phyloP scores from a whole-genome alignment of 2,329 filamentous ascomycete species.

The Colletotrichum cordylinicola region DNA sequence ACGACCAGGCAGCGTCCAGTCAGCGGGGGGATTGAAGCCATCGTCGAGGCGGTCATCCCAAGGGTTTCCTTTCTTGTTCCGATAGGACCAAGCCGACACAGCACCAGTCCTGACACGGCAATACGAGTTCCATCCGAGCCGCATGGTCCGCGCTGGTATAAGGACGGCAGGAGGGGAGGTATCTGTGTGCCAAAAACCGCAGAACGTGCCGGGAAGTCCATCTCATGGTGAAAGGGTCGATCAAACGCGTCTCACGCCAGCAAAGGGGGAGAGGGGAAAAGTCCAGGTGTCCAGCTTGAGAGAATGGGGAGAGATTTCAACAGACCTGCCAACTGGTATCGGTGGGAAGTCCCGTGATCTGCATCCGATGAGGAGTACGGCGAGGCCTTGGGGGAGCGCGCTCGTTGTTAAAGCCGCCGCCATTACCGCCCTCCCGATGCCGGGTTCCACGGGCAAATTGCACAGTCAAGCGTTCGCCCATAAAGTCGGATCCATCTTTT shows the following conservation, averaged over 20 bases:
- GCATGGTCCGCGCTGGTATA: neutral
- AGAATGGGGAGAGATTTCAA: constrained; percentile 64
- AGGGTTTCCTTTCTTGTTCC: constrained; percentile 12
- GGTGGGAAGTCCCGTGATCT: constrained; percentile 93
- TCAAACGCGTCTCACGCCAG: constrained; percentile 17
- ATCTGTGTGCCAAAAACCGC: neutral
- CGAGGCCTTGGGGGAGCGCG: constrained; percentile 76
- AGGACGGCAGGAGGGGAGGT: neutral
- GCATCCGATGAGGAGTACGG: constrained; percentile 95
- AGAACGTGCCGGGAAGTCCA: constrained; percentile 2
- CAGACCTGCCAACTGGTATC: constrained; percentile 99
- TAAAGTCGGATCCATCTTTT: constrained; percentile 95
- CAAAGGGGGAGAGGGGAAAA: constrained; percentile 22
- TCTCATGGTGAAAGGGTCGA: neutral
- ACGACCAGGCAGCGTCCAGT: neutral
- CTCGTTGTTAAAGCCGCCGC: constrained; percentile 53
- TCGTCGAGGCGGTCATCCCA: constrained; percentile 10
- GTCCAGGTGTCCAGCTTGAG: constrained; percentile 53
- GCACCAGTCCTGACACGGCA: constrained; percentile 20
- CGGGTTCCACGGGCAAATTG: constrained; percentile 93
- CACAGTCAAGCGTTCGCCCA: constrained; percentile 96
- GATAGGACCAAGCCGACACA: constrained; percentile 12
- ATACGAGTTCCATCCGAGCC: constrained; percentile 11
- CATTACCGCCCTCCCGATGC: constrained; percentile 47
- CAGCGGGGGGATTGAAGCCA: neutral